These are phyloP conservation scores for Diplodia seriata DNA, from an alignment of 2,329 filamentous ascomycete species.

Conservation along the genomic window DNA sequence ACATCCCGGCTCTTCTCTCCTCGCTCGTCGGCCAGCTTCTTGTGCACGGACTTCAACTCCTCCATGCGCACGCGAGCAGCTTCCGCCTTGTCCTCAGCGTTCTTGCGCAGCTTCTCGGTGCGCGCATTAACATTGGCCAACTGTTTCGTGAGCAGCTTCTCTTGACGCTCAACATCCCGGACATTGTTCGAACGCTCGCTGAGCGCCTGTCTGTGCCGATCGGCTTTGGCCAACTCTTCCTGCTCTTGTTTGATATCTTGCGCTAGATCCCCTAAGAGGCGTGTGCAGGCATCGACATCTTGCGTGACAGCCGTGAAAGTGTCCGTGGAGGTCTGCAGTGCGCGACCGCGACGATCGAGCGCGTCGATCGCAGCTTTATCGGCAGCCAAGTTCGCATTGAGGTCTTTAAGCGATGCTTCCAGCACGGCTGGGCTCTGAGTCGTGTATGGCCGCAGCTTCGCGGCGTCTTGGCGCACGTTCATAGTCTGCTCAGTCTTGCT, in stretches of 20 bases:
- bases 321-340: conserved; percentile 88
- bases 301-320: conserved; percentile 83
- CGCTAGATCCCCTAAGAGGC: conserved; percentile 85
- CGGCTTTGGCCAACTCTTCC: conserved; percentile 81
- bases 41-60: conserved; percentile 80
- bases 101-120: conserved; percentile 81
- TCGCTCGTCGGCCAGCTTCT: conserved; percentile 81
- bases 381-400: conserved; percentile 76
- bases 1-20: conserved; percentile 89
- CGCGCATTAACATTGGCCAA: conserved; percentile 84
- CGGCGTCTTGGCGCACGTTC: conserved; percentile 79
- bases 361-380: conserved; percentile 88
- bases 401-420: conserved; percentile 79
- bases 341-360: conserved; percentile 85
- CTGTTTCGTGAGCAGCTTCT: conserved; percentile 83
- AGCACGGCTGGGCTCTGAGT: conserved; percentile 85
- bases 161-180: conserved; percentile 87
- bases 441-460: conserved; percentile 90
- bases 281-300: conserved; percentile 87
- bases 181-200: conserved; percentile 88
- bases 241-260: conserved; percentile 89
- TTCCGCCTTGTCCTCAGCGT: conserved; percentile 80
- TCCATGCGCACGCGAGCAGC: conserved; percentile 90
- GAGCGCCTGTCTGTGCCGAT: conserved; percentile 83
- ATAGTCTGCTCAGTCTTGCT: conserved; percentile 74